A percentile compares a stretch with the other conserved stretches of the same genome.
These are phyloP conservation scores for Serendipita sp. DNA, from an alignment of 768 basidiomycete species.

Conservation along the genomic window DNA sequence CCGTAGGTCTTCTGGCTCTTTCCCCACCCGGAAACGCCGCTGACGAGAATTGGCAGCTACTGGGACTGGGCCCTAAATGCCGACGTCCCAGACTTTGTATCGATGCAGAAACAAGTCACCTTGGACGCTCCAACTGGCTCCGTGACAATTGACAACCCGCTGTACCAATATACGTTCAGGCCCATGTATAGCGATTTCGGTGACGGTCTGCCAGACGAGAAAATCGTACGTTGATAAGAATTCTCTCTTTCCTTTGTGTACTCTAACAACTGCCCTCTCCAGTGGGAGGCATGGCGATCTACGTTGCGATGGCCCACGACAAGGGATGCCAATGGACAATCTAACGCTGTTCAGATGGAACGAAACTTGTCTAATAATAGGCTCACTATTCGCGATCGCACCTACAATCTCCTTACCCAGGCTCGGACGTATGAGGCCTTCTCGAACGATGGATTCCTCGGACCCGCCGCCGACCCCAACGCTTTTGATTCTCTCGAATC, in stretches of 20 bases:
- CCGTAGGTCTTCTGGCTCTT: neutral
- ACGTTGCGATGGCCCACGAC: neutral
- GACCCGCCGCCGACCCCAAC: neutral
- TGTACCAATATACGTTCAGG: conserved; percentile 24
- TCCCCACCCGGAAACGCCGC: neutral
- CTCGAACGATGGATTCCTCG: conserved; percentile 23
- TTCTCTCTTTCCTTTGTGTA: neutral
- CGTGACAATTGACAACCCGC: conserved; percentile 21
- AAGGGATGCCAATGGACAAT: neutral
- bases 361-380: conserved; percentile 7
- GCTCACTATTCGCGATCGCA: conserved; percentile 11
- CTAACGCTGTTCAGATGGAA: neutral
- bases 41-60: conserved; percentile 16
- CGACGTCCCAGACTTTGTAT: conserved; percentile 27
- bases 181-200: conserved; percentile 11
- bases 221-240: neutral
- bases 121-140: conserved; percentile 24
- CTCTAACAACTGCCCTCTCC: conserved; percentile 9
- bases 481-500: conserved; percentile 23
- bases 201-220: conserved; percentile 3
- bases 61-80: conserved; percentile 36
- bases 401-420: conserved; percentile 23
- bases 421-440: conserved; percentile 29
- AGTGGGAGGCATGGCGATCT: conserved; percentile 6
- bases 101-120: conserved; percentile 20